Base-by-base conservation (phyloP, 1,284 basidiomycete genomes). In the Ceratobasidium sp. region DNA sequence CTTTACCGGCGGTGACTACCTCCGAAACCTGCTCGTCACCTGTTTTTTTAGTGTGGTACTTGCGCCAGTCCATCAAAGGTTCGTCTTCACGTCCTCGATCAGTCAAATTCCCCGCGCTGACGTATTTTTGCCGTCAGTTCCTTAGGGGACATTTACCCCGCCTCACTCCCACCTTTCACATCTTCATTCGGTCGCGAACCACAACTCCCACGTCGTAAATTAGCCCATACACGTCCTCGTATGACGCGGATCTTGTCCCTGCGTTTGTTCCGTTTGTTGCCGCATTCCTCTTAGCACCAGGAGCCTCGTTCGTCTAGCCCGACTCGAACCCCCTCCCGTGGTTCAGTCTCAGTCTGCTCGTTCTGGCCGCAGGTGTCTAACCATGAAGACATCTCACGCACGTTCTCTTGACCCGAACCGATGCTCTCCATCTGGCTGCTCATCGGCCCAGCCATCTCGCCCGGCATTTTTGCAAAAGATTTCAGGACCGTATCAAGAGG, bases 61-160 rank as follows among this genome's bases (percentile, higher is more conserved):
- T 93, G 36, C 90, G 92, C 77, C 91, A 92, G 78, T 85, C 93
- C 64, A 88, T 92, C 67, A 89, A 92, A 85, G 84, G 91, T 90
- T n/a, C n/a, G 73, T 50, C 85, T 10, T 53, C n/a, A 28, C 26
- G 5, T 53, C 26, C 60, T 57, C 57, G 26, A 45, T 45, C 32
- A 48, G 57, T 61, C 64, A 23, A 45, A 52, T 60, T 53, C 45
- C 57, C 45, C 50, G 30, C 52, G 52, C 43, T 39, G 62, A 39
- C 50, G 28, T 34, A 43, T 48, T 3, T 41, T 5, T 36, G 10
- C 18, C 21, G 41, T 74, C n/a, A 93, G 92, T 91, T 39, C 91
- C 91, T 9, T 93, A n/a, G n/a, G 91, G 91, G 81, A 83, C 28
- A 81, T 93, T 3, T 93, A 93, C 78, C 84, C 86, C 46, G 71